Conservation (phyloP, 441 rosid species). For the Omphalea diandra region DNA sequence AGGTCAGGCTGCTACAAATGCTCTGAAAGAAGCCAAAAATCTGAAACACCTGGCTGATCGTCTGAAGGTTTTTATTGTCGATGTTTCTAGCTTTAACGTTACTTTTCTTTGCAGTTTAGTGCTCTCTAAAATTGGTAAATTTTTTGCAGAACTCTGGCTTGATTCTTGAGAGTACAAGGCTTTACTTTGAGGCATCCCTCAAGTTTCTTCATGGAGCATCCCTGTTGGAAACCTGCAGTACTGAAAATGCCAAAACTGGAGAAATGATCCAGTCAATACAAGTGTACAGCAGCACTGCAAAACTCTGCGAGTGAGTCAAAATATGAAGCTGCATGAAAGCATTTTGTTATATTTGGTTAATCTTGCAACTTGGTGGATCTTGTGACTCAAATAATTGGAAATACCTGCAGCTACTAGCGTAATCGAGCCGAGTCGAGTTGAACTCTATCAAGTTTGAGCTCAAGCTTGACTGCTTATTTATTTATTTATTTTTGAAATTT, state of each 20-base stretch:
- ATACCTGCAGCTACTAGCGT: not conserved
- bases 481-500: too few relatives aligned
- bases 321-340: not conserved
- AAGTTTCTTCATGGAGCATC: constrained; percentile 93
- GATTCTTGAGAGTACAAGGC: constrained; percentile 54
- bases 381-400: not conserved
- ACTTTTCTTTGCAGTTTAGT: constrained; percentile 14
- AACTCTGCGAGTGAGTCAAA: constrained; percentile 91
- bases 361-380: constrained; percentile 3
- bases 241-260: constrained; percentile 63
- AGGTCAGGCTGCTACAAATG: constrained; percentile 68
- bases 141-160: constrained; percentile 57
- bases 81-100: constrained; percentile 20
- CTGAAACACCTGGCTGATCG: constrained; percentile 97
- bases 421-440: too few relatives aligned
- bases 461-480: too few relatives aligned
- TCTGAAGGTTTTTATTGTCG: constrained; percentile 52
- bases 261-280: constrained; percentile 65
- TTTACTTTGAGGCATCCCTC: constrained; percentile 92
- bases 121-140: constrained; percentile 23
- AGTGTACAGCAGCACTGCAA: constrained; percentile 81
- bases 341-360: not conserved
- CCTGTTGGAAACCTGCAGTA: constrained; percentile 65
- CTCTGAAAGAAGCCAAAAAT: constrained; percentile 89
- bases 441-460: too few relatives aligned